These are phyloP conservation scores for Aspergillus unguis DNA, from an alignment of 2,329 filamentous ascomycete genomes.

Conservation along the genomic window DNA sequence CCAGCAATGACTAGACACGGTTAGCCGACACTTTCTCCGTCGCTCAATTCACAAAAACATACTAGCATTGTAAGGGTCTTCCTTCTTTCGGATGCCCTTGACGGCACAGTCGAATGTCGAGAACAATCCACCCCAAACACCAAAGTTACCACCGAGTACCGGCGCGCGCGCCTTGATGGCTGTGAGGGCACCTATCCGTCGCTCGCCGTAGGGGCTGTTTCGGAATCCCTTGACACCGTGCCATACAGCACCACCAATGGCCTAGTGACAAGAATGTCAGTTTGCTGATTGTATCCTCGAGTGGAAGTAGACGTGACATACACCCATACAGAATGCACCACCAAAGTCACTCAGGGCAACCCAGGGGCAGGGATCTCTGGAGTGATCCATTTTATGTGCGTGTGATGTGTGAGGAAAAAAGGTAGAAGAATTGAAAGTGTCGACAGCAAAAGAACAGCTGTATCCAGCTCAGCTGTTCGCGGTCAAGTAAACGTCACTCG, in stretches of 20 bases:
- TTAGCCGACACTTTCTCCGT: not conserved
- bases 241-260: conserved; percentile 81
- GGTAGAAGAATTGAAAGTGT: not conserved
- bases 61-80: conserved; percentile 95
- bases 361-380: conserved; percentile 93
- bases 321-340: conserved; percentile 94
- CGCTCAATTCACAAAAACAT: conserved; percentile 27
- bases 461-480: conserved; percentile 12
- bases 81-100: conserved; percentile 91
- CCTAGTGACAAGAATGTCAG: conserved; percentile 46
- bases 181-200: conserved; percentile 91
- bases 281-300: not conserved
- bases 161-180: conserved; percentile 97
- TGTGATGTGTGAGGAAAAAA: conserved; percentile 1
- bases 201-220: conserved; percentile 87
- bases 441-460: conserved; percentile 8
- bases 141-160: conserved; percentile 95
- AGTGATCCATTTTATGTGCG: conserved; percentile 73
- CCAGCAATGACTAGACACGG: conserved; percentile 69
- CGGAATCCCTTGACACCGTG: conserved; percentile 94
- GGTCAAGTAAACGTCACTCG: conserved; percentile 7
- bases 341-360: conserved; percentile 97
- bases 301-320: conserved; percentile 49
- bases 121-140: conserved; percentile 95
- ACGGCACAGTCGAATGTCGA: conserved; percentile 94